Evolutionary conservation across 225 moss, liverwort and hornwort species (phyloP).

Genomic region (Thuidium tamariscinum): DNA sequence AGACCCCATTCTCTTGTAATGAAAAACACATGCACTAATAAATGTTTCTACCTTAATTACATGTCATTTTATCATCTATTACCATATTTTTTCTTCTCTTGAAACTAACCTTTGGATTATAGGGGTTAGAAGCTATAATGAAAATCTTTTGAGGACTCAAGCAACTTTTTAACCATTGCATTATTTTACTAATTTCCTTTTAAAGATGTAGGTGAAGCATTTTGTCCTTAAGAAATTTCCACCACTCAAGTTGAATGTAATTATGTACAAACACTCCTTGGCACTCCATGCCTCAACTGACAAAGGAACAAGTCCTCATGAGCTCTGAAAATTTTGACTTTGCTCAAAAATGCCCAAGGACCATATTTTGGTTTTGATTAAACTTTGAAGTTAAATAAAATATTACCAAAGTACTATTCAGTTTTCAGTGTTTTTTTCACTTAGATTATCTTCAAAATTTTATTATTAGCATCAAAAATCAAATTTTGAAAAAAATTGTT

Average conservation of each 20-base stretch:
- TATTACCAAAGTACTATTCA: rapidly evolving
- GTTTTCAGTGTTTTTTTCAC: too few relatives aligned
- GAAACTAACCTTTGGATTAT: too few relatives aligned
- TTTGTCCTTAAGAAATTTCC: background rate
- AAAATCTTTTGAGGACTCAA: background rate
- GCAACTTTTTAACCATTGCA: background rate
- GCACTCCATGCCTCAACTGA: background rate
- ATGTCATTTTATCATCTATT: background rate
- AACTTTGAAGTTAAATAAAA: background rate
- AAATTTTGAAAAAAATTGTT: too few relatives aligned
- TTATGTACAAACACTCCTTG: background rate
- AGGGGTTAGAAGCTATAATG: background rate
- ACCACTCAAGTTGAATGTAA: background rate
- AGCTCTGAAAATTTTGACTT: background rate
- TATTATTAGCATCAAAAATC: background rate
- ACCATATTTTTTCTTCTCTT: background rate
- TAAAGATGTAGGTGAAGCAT: background rate
- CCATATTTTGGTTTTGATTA: background rate
- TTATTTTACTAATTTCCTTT: background rate
- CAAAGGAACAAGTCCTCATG: too few relatives aligned
- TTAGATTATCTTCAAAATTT: background rate
- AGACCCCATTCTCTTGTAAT: too few relatives aligned
- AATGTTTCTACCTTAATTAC: too few relatives aligned
- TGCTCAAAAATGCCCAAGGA: background rate
- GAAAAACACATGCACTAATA: too few relatives aligned